Evolutionary conservation across 371 early-diverging fungal genomes (phyloP), one percentile per base, ranked within the genome.

Genomic region (Basidiobolus meristosporus): DNA sequence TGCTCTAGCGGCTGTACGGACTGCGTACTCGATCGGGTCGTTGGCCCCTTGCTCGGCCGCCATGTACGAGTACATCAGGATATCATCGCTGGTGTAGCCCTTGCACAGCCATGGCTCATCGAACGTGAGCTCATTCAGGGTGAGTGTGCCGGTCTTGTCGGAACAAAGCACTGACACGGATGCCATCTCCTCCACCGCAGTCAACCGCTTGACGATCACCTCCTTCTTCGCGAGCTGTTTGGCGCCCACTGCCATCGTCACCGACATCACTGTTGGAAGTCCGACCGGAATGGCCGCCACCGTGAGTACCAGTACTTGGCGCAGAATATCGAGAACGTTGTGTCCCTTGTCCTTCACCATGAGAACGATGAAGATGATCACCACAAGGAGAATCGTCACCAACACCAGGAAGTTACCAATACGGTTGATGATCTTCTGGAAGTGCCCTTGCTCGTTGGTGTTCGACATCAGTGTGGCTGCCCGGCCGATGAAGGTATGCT

Each of bases 121-220:
- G 54, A 90, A 88, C 9, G 84, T 76, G 39, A 92, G 71, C 68
- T 87, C 74, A 66, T 87, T 88, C 15, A 81, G 59, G 10, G 96
- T 96, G 37, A 96, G 65, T n/a, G 98, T 97, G 39, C 98, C 98
- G 3, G 98, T 97, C 58, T 82, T 97, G 59, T 97, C 97, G 6
- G 89, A 87, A 57, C 92, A 92, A 19, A 96, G n/a, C 80, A n/a
- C n/a, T n/a, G n/a, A n/a, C n/a, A n/a, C n/a, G n/a, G n/a, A n/a
- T n/a, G n/a, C n/a, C n/a, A n/a, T n/a, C n/a, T n/a, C n/a, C n/a
- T n/a, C n/a, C n/a, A n/a, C n/a, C n/a, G n/a, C n/a, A n/a, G n/a
- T n/a, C 21, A 95, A 63, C 39, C 90, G 81, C 65, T 90, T 90
- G 37, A 95, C 85, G 52, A 97, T 89, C 32, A 91, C 96, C 60